A percentile compares a stretch with the other conserved stretches of the same genome.
Conservation (phyloP, 2,329 filamentous ascomycete species). For the Macroventuria anomochaeta region DNA sequence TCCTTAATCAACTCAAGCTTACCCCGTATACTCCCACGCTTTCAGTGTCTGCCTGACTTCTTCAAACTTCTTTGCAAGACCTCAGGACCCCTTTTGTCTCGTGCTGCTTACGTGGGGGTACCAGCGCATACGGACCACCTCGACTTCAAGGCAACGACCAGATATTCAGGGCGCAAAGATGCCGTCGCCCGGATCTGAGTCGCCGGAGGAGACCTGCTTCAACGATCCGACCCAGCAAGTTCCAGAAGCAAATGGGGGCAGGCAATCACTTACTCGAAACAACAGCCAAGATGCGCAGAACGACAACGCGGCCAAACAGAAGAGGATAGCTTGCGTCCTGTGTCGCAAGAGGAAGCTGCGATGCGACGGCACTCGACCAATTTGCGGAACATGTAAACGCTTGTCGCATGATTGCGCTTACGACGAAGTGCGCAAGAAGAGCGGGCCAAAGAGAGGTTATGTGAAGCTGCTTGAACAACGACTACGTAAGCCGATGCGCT, state of each 20-base stretch:
- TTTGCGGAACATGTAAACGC: constrained; percentile 87
- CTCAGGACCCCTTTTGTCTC: neutral
- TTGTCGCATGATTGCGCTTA: constrained; percentile 87
- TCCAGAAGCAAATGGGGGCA: constrained; percentile 29
- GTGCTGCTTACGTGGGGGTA: constrained; percentile 16
- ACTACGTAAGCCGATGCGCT: constrained; percentile 69
- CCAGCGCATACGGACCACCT: constrained; percentile 6
- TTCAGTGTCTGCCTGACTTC: neutral
- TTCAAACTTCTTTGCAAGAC: neutral
- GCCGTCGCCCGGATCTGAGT: constrained; percentile 41
- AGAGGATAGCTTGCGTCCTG: constrained; percentile 92
- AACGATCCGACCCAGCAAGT: constrained; percentile 61
- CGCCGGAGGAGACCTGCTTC: constrained; percentile 59
- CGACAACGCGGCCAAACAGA: constrained; percentile 60
- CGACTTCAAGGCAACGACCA: constrained; percentile 4
- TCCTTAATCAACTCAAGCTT: neutral
- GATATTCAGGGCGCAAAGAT: constrained; percentile 25
- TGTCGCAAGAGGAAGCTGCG: constrained; percentile 91
- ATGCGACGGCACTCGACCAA: constrained; percentile 84
- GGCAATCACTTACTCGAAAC: constrained; percentile 45
- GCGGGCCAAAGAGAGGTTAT: constrained; percentile 91
- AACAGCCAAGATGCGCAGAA: constrained; percentile 53
- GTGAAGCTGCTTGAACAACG: constrained; percentile 93
- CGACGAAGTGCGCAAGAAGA: constrained; percentile 92
- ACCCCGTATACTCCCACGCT: neutral